Percentiles rank a stretch among this genome's conserved stretches.
These are phyloP conservation scores for Tillandsia leiboldiana DNA, from an alignment of 176 grass and related monocot genomes.

Conservation along the genomic window DNA sequence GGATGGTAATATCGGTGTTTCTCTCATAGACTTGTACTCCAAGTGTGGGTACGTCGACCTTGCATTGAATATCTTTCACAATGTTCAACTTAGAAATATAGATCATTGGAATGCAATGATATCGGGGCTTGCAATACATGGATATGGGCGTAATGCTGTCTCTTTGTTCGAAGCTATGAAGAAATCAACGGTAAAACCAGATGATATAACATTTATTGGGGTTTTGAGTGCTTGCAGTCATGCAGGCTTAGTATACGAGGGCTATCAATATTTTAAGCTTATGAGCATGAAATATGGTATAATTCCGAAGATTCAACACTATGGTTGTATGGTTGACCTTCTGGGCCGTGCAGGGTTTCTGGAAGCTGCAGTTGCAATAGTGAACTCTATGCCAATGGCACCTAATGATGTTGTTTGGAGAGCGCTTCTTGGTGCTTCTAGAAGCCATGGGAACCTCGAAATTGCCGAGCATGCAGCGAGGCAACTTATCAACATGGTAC, in stretches of 20 bases:
- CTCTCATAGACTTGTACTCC: constrained; percentile 22
- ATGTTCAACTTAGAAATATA: background rate
- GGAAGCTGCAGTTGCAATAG: constrained; percentile 7
- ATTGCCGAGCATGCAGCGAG: constrained; percentile 13
- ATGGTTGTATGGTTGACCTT: constrained; percentile 26
- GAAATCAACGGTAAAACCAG: constrained; percentile 5
- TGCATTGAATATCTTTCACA: constrained; percentile 10
- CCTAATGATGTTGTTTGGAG: constrained; percentile 22
- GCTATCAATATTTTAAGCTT: constrained; percentile 13
- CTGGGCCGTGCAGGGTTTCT: constrained; percentile 15
- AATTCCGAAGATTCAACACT: constrained; percentile 24
- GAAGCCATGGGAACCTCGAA: constrained; percentile 6
- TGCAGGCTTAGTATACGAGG: constrained; percentile 15
- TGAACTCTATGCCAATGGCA: constrained; percentile 9
- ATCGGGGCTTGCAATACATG: constrained; percentile 16
- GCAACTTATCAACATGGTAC: constrained; percentile 7
- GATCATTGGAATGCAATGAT: constrained; percentile 28
- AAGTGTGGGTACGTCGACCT: constrained; percentile 21
- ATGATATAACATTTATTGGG: constrained; percentile 24
- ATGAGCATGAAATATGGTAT: constrained; percentile 11
- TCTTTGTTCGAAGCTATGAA: constrained; percentile 16
- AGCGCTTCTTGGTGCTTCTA: constrained; percentile 21
- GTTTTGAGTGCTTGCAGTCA: constrained; percentile 22
- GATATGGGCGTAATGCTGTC: constrained; percentile 7
- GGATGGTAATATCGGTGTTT: constrained; percentile 12